Evolutionary conservation across 352 stramenopile species (phyloP).

Genomic region (Thraustochytrium striatum): DNA sequence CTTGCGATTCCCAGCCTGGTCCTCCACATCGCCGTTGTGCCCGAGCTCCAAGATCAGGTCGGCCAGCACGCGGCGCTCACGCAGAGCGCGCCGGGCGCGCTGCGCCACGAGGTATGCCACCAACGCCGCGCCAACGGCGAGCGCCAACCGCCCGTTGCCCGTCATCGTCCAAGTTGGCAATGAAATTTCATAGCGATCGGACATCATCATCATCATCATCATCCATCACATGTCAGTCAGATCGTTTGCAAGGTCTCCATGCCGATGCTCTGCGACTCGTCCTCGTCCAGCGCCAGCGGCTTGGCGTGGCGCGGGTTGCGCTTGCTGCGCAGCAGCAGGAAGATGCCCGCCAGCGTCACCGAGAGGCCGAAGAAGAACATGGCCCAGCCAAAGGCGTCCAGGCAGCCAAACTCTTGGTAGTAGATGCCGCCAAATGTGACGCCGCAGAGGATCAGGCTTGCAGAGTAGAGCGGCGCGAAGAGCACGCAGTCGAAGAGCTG

Average conservation of each 20-base stretch:
- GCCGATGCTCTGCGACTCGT: too few species aligned
- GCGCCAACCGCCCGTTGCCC: background rate
- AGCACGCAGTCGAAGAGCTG: background rate
- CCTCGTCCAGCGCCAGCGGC: too few species aligned
- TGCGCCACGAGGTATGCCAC: background rate
- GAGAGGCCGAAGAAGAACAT: background rate
- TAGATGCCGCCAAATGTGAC: background rate
- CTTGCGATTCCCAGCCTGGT: background rate
- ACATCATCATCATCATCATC: too few species aligned
- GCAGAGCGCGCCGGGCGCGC: background rate
- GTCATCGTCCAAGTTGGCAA: too few species aligned
- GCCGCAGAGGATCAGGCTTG: background rate
- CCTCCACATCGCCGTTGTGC: background rate
- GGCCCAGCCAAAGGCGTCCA: background rate
- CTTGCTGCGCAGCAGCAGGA: background rate
- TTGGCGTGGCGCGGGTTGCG: too few species aligned
- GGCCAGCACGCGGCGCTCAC: constrained; percentile 11
- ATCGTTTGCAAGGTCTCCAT: too few species aligned
- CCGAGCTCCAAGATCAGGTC: constrained; percentile 6
- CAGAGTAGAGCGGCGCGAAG: background rate
- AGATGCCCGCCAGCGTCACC: background rate
- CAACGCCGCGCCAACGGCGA: background rate
- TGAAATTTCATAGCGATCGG: too few species aligned
- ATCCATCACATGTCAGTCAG: too few species aligned
- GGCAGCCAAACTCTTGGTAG: background rate